These are phyloP conservation scores for Leptoxyphium fumago DNA, from an alignment of 2,329 filamentous ascomycete genomes.

Conservation along the genomic window DNA sequence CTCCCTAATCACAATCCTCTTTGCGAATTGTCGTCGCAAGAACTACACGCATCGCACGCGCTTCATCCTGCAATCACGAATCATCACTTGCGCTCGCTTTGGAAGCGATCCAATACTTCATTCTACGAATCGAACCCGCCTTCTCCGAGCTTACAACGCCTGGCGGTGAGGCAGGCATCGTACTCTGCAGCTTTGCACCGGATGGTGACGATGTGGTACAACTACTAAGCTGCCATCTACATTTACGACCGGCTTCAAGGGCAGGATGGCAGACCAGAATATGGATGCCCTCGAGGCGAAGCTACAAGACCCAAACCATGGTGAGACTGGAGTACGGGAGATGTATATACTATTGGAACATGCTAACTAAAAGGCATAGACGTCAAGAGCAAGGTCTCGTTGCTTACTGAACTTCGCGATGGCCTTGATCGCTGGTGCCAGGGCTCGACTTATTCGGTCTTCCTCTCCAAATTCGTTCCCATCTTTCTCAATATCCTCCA, in stretches of 20 bases:
- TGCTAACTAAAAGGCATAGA: conserved; percentile 37
- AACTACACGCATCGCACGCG: too few species aligned
- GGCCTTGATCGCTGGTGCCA: conserved; percentile 78
- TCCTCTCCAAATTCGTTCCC: conserved; percentile 78
- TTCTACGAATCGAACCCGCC: too few species aligned
- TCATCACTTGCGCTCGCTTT: too few species aligned
- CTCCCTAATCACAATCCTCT: too few species aligned
- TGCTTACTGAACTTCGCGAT: conserved; percentile 77
- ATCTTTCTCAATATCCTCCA: conserved; percentile 75
- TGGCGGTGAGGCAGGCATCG: too few species aligned
- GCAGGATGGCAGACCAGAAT: conserved; percentile 24
- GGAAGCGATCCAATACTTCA: too few species aligned
- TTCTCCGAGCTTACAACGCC: too few species aligned
- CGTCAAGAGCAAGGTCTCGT: conserved; percentile 63
- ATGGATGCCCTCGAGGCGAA: conserved; percentile 33
- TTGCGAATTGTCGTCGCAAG: too few species aligned
- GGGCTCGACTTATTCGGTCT: conserved; percentile 60
- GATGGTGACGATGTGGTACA: background rate
- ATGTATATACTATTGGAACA: background rate
- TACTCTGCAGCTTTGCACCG: background rate
- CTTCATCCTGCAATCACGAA: too few species aligned
- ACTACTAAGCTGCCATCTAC: background rate
- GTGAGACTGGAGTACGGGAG: background rate
- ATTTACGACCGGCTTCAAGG: background rate
- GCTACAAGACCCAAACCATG: conserved; percentile 24